Conservation (phyloP, 2,329 filamentous ascomycete genomes). For the Ceratocystis destructans region DNA sequence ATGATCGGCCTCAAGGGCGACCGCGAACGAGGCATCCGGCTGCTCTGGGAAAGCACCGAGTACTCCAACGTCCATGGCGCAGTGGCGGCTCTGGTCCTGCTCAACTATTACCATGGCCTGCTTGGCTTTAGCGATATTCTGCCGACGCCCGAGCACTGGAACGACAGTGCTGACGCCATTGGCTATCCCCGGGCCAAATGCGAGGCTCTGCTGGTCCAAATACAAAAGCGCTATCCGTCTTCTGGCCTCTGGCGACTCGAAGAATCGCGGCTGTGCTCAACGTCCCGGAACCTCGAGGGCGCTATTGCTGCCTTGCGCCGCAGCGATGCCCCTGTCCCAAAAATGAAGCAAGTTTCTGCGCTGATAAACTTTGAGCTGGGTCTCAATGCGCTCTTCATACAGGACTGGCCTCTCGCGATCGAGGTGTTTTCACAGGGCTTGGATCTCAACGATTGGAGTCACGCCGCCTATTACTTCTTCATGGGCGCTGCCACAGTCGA, state of each 20-base stretch:
- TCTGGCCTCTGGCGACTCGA: conserved; percentile 79
- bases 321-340: conserved; percentile 43
- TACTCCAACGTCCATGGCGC: conserved; percentile 88
- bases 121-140: conserved; percentile 81
- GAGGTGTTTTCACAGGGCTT: conserved; percentile 61
- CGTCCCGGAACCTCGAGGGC: conserved; percentile 49
- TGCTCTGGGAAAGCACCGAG: conserved; percentile 82
- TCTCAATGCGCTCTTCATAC: conserved; percentile 62
- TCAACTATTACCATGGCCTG: conserved; percentile 80
- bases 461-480: conserved; percentile 79
- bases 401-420: conserved; percentile 61
- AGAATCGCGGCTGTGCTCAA: conserved; percentile 63
- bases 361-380: conserved; percentile 75
- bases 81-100: conserved; percentile 64
- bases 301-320: conserved; percentile 49
- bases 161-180: conserved; percentile 43
- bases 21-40: conserved; percentile 61
- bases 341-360: conserved; percentile 78
- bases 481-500: conserved; percentile 67
- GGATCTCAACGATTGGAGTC: conserved; percentile 81
- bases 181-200: conserved; percentile 62
- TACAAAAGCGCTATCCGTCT: conserved; percentile 66
- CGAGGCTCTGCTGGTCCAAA: conserved; percentile 50
- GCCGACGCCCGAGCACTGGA: conserved; percentile 43
- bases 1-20: conserved; percentile 89